Evolutionary conservation across 345 rosid genomes (phyloP).

Genomic region (Reutealis trisperma): DNA sequence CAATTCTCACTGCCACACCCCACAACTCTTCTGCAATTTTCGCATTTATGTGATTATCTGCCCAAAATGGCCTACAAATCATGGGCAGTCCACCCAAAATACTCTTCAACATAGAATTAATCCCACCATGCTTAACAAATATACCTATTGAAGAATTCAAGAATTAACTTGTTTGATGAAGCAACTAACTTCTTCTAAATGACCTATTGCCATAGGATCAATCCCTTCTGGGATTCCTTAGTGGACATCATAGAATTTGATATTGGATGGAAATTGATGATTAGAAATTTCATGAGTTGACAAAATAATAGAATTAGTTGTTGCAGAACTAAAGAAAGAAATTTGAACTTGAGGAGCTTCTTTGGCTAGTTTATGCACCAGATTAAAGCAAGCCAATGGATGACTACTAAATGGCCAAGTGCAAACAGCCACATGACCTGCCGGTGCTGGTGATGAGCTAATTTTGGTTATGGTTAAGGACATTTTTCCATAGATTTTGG

Average conservation of each 20-base stretch:
- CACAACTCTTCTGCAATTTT: constrained; percentile 53
- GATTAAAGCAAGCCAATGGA: background rate
- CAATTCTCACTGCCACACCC: constrained; percentile 51
- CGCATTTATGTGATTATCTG: constrained; percentile 48
- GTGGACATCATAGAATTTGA: too few relatives aligned
- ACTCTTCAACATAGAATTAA: constrained; percentile 56
- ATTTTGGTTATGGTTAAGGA: too few relatives aligned
- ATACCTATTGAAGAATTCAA: constrained; percentile 3
- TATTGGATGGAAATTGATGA: too few relatives aligned
- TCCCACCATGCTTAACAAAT: constrained; percentile 33
- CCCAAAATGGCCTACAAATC: constrained; percentile 62
- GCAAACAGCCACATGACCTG: background rate
- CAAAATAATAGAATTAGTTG: too few relatives aligned
- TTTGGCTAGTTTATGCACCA: background rate
- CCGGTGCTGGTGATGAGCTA: too few relatives aligned
- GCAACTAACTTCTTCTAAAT: too few relatives aligned
- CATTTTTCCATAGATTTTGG: too few relatives aligned
- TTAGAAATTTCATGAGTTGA: too few relatives aligned
- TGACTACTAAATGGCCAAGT: background rate
- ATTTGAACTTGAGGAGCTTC: background rate
- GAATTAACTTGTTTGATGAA: background rate
- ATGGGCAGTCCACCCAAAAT: constrained; percentile 52
- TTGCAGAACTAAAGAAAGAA: background rate
- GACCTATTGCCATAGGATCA: too few relatives aligned
- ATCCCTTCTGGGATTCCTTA: too few relatives aligned